Base-by-base conservation (phyloP, 164 flowering plant genomes). In the Umbilicus rupestris region DNA sequence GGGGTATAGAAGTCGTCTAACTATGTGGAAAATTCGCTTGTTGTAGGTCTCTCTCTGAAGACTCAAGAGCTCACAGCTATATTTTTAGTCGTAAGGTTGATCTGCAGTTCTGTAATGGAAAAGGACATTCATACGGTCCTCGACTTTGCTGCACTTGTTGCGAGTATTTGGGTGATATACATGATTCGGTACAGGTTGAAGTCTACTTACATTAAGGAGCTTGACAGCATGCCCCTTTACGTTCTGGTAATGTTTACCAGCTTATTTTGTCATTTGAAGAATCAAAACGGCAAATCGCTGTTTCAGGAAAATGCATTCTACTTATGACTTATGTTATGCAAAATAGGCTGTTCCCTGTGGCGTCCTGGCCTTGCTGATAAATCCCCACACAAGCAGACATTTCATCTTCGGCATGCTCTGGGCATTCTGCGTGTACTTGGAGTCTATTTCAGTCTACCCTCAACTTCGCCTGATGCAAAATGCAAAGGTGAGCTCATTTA, bases 401-500 rank as follows among this genome's bases (percentile, higher is more conserved):
- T 29, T 0, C 8, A 14, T 78, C 11, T n/a, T 50, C 72, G 76
- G 82, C 63, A 63, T 81, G 19, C 35, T 83, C 6, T 92, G 93
- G 91, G 87, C 96, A 1, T 88, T 90, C 63, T 69, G 84, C 67
- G 83, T 80, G 50, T 87, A 79, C 75, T n/a, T 85, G 69, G 98
- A 92, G 76, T 71, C 98, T 58, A 74, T 92, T 35, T 87, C 98
- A 2, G 97, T 92, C 35, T 69, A 87, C 62, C 98, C 98, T 68
- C 98, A 92, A 70, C 87, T 92, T 65, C 86, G 83, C 1, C 6
- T 90, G 68, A 88, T 90, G 88, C 96, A 88, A 72, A 90, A 87
- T 62, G 83, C 96, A n/a, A 87, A 92, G 94, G 98, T 92, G 28
- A 31, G 68, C 1, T 9, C 39, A 14, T 52, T 29, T 11, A 8